phyloP scores from a whole-genome alignment of 2,329 filamentous ascomycete species.

The Cladosporium austrohemisphaericum region DNA sequence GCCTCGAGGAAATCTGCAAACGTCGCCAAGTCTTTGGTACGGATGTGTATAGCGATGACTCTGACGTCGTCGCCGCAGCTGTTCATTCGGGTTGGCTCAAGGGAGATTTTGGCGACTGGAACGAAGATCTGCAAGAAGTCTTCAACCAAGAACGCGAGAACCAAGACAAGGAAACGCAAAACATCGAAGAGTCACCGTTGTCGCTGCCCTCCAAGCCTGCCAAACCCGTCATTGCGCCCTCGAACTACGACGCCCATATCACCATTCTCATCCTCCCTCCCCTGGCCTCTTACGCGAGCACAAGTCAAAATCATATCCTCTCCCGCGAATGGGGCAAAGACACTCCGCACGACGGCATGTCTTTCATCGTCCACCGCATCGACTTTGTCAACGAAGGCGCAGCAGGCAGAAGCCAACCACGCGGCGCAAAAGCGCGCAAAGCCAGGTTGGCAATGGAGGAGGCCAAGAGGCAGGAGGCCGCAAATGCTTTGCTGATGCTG shows the following conservation, averaged over 20 bases:
- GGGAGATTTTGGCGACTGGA: slow-evolving; percentile 71
- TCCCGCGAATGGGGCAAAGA: slow-evolving; percentile 72
- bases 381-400: slow-evolving; percentile 80
- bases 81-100: slow-evolving; percentile 92
- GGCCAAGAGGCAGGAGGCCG: slow-evolving; percentile 30
- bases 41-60: slow-evolving; percentile 93
- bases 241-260: slow-evolving; percentile 77
- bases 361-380: slow-evolving; percentile 76
- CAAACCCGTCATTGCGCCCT: slow-evolving; percentile 61
- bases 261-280: slow-evolving; percentile 78
- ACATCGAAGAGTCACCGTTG: slow-evolving; percentile 26
- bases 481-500: slow-evolving; percentile 31
- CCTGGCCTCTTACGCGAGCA: slow-evolving; percentile 70
- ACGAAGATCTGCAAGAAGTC: slow-evolving; percentile 30
- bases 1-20: slow-evolving; percentile 78
- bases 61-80: slow-evolving; percentile 84
- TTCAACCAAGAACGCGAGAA: slow-evolving; percentile 35
- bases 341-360: slow-evolving; percentile 71
- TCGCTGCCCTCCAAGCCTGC: slow-evolving; percentile 32
- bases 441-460: slow-evolving; percentile 45
- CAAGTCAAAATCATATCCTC: slow-evolving; percentile 73
- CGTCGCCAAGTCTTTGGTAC: slow-evolving; percentile 86
- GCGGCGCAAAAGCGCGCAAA: slow-evolving; percentile 46
- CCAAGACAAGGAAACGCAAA: background rate
- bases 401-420: slow-evolving; percentile 43